Evolutionary conservation across 768 basidiomycete genomes (phyloP).

Genomic region (Termitomyces sp.): DNA sequence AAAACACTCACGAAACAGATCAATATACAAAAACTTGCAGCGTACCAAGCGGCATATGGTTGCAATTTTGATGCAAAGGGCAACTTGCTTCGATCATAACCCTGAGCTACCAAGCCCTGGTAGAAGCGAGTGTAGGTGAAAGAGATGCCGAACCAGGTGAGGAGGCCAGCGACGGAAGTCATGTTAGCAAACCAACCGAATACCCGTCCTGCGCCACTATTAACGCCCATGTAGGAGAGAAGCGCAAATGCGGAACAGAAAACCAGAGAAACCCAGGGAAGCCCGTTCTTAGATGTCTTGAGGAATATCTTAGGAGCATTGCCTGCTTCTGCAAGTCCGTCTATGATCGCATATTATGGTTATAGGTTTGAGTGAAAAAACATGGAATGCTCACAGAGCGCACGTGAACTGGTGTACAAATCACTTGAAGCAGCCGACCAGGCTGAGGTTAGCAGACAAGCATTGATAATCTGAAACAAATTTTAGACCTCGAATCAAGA

Average conservation of each 20-base stretch:
- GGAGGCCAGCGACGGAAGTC: slow-evolving; percentile 63
- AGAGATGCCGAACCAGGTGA: slow-evolving; percentile 80
- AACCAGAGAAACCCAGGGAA: slow-evolving; percentile 73
- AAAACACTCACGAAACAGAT: slow-evolving; percentile 56
- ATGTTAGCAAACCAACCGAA: slow-evolving; percentile 82
- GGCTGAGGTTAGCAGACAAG: slow-evolving; percentile 80
- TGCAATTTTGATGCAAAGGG: slow-evolving; percentile 70
- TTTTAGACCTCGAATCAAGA: background rate
- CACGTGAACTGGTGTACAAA: slow-evolving; percentile 84
- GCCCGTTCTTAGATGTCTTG: slow-evolving; percentile 62
- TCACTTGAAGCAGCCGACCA: slow-evolving; percentile 93
- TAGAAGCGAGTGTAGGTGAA: slow-evolving; percentile 83
- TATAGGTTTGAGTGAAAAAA: background rate
- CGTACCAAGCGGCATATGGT: slow-evolving; percentile 71
- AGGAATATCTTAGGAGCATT: slow-evolving; percentile 84
- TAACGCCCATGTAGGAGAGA: slow-evolving; percentile 82
- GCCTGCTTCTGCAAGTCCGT: slow-evolving; percentile 75
- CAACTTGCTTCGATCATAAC: slow-evolving; percentile 63
- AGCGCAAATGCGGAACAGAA: slow-evolving; percentile 63
- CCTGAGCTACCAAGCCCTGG: slow-evolving; percentile 77
- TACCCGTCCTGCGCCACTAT: slow-evolving; percentile 60
- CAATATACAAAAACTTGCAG: slow-evolving; percentile 34
- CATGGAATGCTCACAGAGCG: slow-evolving; percentile 56
- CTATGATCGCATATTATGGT: slow-evolving; percentile 26
- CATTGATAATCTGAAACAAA: slow-evolving; percentile 63